These are phyloP conservation scores for Wallemia hederae DNA, from an alignment of 1,284 basidiomycete species.

Conservation along the genomic window DNA sequence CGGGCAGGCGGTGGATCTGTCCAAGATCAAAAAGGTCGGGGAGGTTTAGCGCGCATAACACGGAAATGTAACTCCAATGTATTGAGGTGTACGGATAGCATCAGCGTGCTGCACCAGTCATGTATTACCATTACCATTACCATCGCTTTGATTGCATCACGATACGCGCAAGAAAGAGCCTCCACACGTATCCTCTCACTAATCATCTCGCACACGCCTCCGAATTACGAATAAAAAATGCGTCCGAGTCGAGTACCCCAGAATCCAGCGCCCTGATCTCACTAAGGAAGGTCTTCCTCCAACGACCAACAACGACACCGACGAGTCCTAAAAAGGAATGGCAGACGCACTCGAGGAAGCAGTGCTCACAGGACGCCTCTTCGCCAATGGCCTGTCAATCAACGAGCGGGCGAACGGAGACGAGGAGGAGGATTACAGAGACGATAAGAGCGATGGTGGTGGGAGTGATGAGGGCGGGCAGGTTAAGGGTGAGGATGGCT, in stretches of 20 bases:
- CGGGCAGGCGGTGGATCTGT: not conserved
- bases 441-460: not conserved
- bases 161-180: too few species aligned
- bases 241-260: not conserved
- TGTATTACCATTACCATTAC: too few species aligned
- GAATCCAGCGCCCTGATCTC: not conserved
- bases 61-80: too few species aligned
- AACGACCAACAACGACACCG: not conserved
- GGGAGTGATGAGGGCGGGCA: not conserved
- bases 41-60: not conserved
- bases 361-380: not conserved
- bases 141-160: too few species aligned
- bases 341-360: slow-evolving; percentile 1
- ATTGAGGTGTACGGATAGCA: too few species aligned
- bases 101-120: too few species aligned
- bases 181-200: too few species aligned
- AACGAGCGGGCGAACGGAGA: not conserved
- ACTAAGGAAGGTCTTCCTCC: not conserved
- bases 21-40: not conserved
- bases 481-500: not conserved
- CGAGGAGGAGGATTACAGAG: not conserved
- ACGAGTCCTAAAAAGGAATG: not conserved
- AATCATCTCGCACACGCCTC: too few species aligned
- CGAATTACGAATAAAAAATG: not conserved
- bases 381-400: not conserved